Percentiles rank a stretch among this genome's conserved stretches.
Conservation (phyloP, 371 early-diverging fungal genomes). For the Mucor saturninus region DNA sequence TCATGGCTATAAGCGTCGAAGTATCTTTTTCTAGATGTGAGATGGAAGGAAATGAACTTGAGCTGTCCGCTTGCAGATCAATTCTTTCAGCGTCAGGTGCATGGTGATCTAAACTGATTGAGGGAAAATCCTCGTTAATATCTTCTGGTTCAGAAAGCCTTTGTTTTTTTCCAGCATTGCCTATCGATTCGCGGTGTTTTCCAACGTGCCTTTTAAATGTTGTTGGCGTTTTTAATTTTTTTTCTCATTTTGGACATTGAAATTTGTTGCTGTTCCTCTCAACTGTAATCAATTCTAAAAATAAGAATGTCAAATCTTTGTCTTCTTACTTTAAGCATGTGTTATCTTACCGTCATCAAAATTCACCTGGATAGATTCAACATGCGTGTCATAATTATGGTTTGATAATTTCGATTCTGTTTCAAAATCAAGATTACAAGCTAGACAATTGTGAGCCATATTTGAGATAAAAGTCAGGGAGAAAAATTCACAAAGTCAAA, state of each 20-base stretch:
- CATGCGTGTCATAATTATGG: slow-evolving; percentile 19
- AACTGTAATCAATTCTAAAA: neutral
- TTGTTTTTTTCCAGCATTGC: slow-evolving; percentile 21
- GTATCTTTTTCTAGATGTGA: slow-evolving; percentile 22
- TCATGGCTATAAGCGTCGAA: slow-evolving; percentile 15
- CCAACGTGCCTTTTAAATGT: slow-evolving; percentile 19
- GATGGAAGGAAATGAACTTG: slow-evolving; percentile 24
- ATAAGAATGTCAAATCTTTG: slow-evolving; percentile 4
- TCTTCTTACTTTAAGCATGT: slow-evolving; percentile 18
- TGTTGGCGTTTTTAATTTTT: slow-evolving; percentile 12
- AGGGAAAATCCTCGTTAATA: slow-evolving; percentile 17
- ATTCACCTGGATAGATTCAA: slow-evolving; percentile 9
- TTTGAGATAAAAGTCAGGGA: neutral
- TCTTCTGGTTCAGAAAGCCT: slow-evolving; percentile 14
- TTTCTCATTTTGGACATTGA: slow-evolving; percentile 19
- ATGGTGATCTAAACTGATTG: slow-evolving; percentile 20
- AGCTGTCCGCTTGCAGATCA: slow-evolving; percentile 16
- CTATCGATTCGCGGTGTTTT: slow-evolving; percentile 12
- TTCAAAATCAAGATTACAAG: slow-evolving; percentile 12
- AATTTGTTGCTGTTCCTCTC: slow-evolving; percentile 4
- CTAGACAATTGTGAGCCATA: slow-evolving; percentile 13
- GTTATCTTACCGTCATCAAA: slow-evolving; percentile 19
- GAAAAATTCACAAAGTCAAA: too few species aligned
- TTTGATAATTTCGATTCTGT: slow-evolving; percentile 5
- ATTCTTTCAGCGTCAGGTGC: slow-evolving; percentile 16